Evolutionary conservation across 768 basidiomycete genomes (phyloP), one percentile per base, ranked within the genome.

Genomic region (Boletus vermiculosoides): DNA sequence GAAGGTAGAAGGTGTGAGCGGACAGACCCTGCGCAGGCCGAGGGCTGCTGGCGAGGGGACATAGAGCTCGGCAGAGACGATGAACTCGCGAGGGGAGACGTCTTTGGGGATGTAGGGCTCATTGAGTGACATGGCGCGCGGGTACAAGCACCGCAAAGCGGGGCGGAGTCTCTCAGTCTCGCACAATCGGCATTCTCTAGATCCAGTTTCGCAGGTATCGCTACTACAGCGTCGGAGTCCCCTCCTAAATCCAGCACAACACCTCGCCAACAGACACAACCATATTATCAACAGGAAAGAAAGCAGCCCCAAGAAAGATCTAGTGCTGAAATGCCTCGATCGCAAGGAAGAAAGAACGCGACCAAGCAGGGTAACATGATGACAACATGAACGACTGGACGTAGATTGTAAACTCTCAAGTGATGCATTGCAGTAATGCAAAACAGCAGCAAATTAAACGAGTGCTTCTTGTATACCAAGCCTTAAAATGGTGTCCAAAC

Each of bases 61-160:
- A 60, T 83, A 87, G 25, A 90, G 73, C 62, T 89, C 84, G 10
- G 79, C 82, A 49, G 80, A 79, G 53, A 85, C 79, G 56, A 83
- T 77, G 65, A 84, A 87, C 67, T 90, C 87, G 58, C 66, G 73
- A 44, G 63, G 64, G 34, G 52, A 9, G 13, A 42, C 44, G 45
- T 59, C 56, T 31, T 55, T 56, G 16, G 45, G 28, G 50, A 50
- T 56, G 55, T 12, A 33, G 22, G 37, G 40, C 37, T 66, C 61
- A 7, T 25, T 30, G 37, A 54, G 40, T 12, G 56, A 55, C 65
- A 67, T 69, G 50, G 37, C n/a, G n/a, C n/a, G n/a, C 34, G 48
- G 39, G 39, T 7, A 22, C n/a, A 9, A 33, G 30, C n/a, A 16
- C 9, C 18, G 20, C 33, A 34, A 34, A 1, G 11, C 12, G 33